These are phyloP conservation scores for Nakazawaea anatomiae DNA, from an alignment of 805 yeast genomes.

Conservation along the genomic window DNA sequence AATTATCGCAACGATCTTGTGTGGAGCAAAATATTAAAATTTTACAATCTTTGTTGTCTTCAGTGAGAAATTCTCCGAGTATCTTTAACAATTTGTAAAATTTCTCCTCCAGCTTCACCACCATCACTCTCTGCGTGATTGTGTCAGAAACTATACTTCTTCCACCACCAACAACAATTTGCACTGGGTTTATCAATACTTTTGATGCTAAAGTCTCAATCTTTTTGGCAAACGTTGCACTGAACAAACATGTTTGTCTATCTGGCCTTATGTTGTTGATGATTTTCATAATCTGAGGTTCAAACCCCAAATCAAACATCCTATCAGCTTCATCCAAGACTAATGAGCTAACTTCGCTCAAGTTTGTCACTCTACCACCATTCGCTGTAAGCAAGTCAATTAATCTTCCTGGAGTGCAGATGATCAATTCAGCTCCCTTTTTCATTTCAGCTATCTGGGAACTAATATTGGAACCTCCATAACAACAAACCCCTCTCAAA, in stretches of 20 bases:
- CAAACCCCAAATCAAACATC: slow-evolving; percentile 95
- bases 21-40: slow-evolving; percentile 81
- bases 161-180: slow-evolving; percentile 68
- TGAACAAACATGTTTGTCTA: slow-evolving; percentile 81
- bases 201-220: slow-evolving; percentile 72
- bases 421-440: slow-evolving; percentile 71
- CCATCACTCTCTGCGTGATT: slow-evolving; percentile 64
- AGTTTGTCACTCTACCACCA: slow-evolving; percentile 65
- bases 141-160: slow-evolving; percentile 77
- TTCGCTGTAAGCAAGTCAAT: slow-evolving; percentile 86
- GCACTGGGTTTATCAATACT: slow-evolving; percentile 58
- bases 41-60: slow-evolving; percentile 35
- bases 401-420: slow-evolving; percentile 94
- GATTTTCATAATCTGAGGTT: slow-evolving; percentile 86
- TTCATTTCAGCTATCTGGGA: slow-evolving; percentile 76
- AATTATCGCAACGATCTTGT: slow-evolving; percentile 77
- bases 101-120: slow-evolving; percentile 52
- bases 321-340: slow-evolving; percentile 95
- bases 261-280: slow-evolving; percentile 76
- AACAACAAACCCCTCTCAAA: slow-evolving; percentile 67
- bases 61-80: slow-evolving; percentile 38
- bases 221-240: slow-evolving; percentile 87
- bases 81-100: slow-evolving; percentile 48
- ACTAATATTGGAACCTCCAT: slow-evolving; percentile 85
- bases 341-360: slow-evolving; percentile 68